Evolutionary conservation across 2,329 filamentous ascomycete species (phyloP).

Genomic region (Neofusicoccum parvum): DNA sequence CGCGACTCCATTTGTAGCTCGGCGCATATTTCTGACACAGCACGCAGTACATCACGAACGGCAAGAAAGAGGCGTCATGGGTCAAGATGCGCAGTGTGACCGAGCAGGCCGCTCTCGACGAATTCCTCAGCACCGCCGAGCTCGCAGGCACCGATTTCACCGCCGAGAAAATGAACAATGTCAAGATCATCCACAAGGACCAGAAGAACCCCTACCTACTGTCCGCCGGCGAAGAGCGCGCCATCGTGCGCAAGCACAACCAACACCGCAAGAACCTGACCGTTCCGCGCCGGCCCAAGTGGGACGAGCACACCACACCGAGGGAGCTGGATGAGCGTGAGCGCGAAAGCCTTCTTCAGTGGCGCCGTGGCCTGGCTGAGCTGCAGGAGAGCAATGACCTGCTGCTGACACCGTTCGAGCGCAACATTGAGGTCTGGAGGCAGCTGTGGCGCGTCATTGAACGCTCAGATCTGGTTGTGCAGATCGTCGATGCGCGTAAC

Average conservation of each 20-base stretch:
- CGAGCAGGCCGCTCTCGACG: constrained; percentile 92
- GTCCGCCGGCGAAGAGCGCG: constrained; percentile 79
- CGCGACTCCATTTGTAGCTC: not conserved
- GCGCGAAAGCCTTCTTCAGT: constrained; percentile 78
- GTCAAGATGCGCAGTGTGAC: constrained; percentile 99
- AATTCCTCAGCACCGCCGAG: constrained; percentile 94
- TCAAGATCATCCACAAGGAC: constrained; percentile 97
- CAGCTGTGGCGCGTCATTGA: constrained; percentile 98
- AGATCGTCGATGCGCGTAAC: constrained; percentile 97
- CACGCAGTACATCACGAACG: constrained; percentile 81
- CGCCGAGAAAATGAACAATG: constrained; percentile 97
- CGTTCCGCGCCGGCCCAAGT: constrained; percentile 84
- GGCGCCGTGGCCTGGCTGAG: constrained; percentile 88
- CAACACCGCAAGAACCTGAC: constrained; percentile 78
- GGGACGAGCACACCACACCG: constrained; percentile 83
- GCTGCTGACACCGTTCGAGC: constrained; percentile 96
- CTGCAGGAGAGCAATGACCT: constrained; percentile 92
- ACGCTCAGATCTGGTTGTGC: constrained; percentile 89
- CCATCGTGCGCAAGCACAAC: constrained; percentile 77
- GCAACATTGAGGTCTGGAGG: constrained; percentile 96
- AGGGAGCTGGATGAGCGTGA: constrained; percentile 79
- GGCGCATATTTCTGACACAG: constrained; percentile 30
- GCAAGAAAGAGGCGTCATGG: constrained; percentile 88
- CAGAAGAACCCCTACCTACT: constrained; percentile 95
- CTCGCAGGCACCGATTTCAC: constrained; percentile 98